A percentile compares a stretch with the other conserved stretches of the same genome.
phyloP scores from a whole-genome alignment of 129 eudicot species.

The Rutidosis leptorrhynchoides region DNA sequence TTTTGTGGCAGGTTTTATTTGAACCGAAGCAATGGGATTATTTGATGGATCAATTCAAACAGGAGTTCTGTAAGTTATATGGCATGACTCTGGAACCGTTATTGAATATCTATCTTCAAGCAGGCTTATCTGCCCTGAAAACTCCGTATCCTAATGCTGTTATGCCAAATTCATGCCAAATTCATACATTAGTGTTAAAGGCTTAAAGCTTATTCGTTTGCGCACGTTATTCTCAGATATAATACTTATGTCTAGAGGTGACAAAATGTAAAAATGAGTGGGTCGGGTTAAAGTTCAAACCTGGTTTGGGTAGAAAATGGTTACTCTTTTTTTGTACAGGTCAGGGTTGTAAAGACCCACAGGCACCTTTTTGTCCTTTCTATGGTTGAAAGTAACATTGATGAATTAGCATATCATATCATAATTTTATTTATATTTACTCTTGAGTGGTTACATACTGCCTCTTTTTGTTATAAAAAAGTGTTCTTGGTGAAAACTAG shows the following conservation, averaged over 20 bases:
- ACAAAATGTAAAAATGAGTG: background rate
- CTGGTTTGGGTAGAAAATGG: too few relatives aligned
- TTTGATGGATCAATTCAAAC: slow-evolving; percentile 91
- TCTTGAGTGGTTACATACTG: background rate
- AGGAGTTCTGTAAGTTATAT: slow-evolving; percentile 88
- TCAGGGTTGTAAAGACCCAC: background rate
- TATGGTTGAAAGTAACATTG: background rate
- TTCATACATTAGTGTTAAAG: too few relatives aligned
- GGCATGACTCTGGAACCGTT: slow-evolving; percentile 99
- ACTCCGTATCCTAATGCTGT: slow-evolving; percentile 82
- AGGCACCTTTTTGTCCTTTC: background rate
- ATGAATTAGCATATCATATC: background rate
- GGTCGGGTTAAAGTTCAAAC: background rate
- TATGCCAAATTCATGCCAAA: background rate
- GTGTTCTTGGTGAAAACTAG: background rate
- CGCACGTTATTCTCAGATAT: background rate
- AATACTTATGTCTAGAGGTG: background rate
- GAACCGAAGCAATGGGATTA: slow-evolving; percentile 95
- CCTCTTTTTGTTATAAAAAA: background rate
- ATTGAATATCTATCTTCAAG: slow-evolving; percentile 92
- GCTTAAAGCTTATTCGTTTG: background rate
- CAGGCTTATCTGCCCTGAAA: slow-evolving; percentile 93
- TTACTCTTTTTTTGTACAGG: background rate
- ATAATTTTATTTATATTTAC: background rate
- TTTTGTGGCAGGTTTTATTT: slow-evolving; percentile 67